Base-by-base conservation (phyloP, 371 early-diverging fungal genomes). In the Syncephalastrum monosporum region DNA sequence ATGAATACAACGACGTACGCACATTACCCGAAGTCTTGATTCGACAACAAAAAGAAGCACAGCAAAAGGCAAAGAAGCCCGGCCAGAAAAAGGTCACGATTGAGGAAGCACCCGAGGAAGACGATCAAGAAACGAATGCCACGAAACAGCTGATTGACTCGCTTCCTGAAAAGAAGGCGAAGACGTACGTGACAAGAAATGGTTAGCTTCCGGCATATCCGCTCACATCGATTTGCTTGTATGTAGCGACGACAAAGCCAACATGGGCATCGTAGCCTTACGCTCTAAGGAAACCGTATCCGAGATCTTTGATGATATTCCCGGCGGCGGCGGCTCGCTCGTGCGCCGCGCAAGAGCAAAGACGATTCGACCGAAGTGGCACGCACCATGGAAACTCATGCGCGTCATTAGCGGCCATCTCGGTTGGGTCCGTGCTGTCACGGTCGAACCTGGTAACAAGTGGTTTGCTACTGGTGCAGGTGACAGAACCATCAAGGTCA, bases 371-470 rank as follows among this genome's bases (percentile, higher is more conserved):
- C 84, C 96, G 55, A 75, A 86, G 50, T 98, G 97, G 97, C 98
- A 98, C 71, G 93, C 98, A 23, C 98, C 98, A n/a, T 98, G 98
- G 97, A 96, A 95, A 75, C 82, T 98, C 56, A 95, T 95, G 95
- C 84, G 93, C 59, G 95, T 97, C 44, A 95, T 98, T 53, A 90
- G 91, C 63, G 99, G 99, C 5, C 99, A 98, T 71, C 81, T 94
- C 56, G 99, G 99, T 16, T 97, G 98, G 98, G 98, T 97, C 38
- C 82, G 98, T 17, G 82, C 89, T 46, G 77, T 98, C 42, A 87
- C 95, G 16, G 92, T 98, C 4, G 99, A 98, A 69, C 89, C 91
- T 14, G 88, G 90, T 21, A 97, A 97, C 74, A 89, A 92, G 69
- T 98, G 98, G 97, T 98, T 98, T 79, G 97, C 91, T 0, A 95